phyloP scores from a whole-genome alignment of 305 asterid genomes.

The Rubia tinctorum region DNA sequence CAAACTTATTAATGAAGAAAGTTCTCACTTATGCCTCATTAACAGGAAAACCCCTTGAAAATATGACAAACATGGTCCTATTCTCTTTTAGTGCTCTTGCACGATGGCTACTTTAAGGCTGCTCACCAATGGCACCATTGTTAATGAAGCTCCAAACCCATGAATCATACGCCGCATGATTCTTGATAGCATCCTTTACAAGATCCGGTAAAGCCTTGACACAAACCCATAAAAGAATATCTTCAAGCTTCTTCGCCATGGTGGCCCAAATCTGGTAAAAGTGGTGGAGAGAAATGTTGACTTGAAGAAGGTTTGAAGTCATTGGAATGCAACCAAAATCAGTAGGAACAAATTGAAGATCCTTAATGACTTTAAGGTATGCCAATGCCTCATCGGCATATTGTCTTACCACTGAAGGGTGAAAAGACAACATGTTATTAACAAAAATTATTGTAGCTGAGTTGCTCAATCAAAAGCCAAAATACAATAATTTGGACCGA shows the following conservation, averaged over 20 bases:
- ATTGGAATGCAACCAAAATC: not conserved
- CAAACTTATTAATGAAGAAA: too few relatives aligned
- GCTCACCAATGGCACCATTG: not conserved
- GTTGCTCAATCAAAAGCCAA: not conserved
- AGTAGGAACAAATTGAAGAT: not conserved
- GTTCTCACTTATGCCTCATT: too few relatives aligned
- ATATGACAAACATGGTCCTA: too few relatives aligned
- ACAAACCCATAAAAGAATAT: not conserved
- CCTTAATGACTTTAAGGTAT: not conserved
- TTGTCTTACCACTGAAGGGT: not conserved
- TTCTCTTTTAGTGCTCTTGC: too few relatives aligned
- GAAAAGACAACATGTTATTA: not conserved
- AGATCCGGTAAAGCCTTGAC: not conserved
- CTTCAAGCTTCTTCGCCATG: not conserved
- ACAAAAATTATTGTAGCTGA: not conserved
- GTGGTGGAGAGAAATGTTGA: too few relatives aligned
- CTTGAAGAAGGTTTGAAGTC: not conserved
- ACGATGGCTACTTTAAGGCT: too few relatives aligned
- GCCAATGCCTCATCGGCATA: not conserved
- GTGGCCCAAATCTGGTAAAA: not conserved
- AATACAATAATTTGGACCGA: not conserved
- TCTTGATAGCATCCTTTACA: not conserved
- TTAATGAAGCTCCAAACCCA: too few relatives aligned
- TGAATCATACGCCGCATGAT: not conserved
- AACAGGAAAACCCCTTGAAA: too few relatives aligned